Base-by-base conservation (phyloP, 306 rosid genomes). In the Dalbergia cultrata region DNA sequence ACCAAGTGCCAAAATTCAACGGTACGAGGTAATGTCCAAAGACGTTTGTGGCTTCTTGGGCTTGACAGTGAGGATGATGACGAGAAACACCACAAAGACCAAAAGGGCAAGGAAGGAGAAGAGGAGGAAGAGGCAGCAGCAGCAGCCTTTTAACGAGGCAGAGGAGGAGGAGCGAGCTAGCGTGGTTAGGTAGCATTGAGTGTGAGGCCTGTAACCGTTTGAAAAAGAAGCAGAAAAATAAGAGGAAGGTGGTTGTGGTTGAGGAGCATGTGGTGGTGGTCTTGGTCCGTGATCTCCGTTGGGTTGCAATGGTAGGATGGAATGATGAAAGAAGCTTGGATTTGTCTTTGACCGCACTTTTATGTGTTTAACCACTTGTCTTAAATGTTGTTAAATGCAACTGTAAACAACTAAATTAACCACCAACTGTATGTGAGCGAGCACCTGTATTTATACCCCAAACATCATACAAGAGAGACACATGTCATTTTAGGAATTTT, bases 41-140 rank as follows among this genome's bases (percentile, higher is more conserved):
- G 31, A 37, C 41, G n/a, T n/a, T n/a, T 92, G 97, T 5, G 99
- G 99, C 83, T 95, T 95, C 67, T 93, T 95, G 4, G 99, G 99
- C 16, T 90, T 93, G 8, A 95, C 86, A 13, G 98, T 98, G 13
- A 95, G 93, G 82, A 95, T 31, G 69, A 95, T 77, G 73, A 95
- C 82, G 11, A 95, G 95, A 8, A 89, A 85, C 49, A 93, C 59
- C 19, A 98, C 97, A 9, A 95, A 84, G 16, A 81, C 81, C 6
- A 96, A 80, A 43, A 96, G 99, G 5, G 97, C 97, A 0, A 96
- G 80, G 85, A 96, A 93, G 50, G 98, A 90, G 82, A 96, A 81
- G 52, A 95, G 92, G 1, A 95, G 90, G 88, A 90, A 93, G 70
- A 95, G 97, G 54, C 99, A 95, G 74, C 99, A 95, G 57, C 99